Evolutionary conservation across 129 eudicot genomes (phyloP).

Genomic region (Flaveria bidentis): DNA sequence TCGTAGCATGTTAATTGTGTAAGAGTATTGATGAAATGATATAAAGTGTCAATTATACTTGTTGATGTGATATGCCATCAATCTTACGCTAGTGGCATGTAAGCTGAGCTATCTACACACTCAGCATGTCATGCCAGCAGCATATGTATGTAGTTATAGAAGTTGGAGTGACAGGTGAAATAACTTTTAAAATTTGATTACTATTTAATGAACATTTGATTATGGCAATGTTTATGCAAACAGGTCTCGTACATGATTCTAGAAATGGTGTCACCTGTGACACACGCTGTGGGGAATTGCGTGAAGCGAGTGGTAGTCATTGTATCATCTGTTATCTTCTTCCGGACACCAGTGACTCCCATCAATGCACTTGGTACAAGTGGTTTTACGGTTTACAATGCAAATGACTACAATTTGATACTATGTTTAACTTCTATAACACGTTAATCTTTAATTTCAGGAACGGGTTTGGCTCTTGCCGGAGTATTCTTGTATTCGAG

Average conservation of each 20-base stretch:
- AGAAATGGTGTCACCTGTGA: constrained; percentile 81
- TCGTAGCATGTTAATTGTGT: background rate
- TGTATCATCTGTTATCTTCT: constrained; percentile 81
- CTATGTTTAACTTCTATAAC: background rate
- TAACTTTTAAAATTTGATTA: background rate
- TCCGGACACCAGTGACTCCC: constrained; percentile 90
- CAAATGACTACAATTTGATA: constrained; percentile 5
- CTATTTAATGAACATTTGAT: background rate
- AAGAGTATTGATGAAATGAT: background rate
- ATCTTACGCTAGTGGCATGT: background rate
- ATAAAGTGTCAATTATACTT: background rate
- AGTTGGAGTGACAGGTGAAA: background rate
- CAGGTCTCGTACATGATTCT: constrained; percentile 90
- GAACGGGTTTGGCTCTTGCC: constrained; percentile 84
- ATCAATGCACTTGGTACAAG: constrained; percentile 71
- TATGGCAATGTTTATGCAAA: background rate
- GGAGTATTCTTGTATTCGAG: constrained; percentile 89
- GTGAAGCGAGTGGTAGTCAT: constrained; percentile 93
- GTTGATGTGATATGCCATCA: background rate
- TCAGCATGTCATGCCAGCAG: background rate
- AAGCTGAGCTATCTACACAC: background rate
- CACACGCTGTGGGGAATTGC: constrained; percentile 91
- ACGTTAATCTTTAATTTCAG: constrained; percentile 39
- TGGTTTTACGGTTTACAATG: background rate
- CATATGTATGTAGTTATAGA: background rate